Evolutionary conservation across 192 early-diverging fungal genomes (phyloP), one percentile per base, ranked within the genome.

Genomic region (Allomyces arbusculus): DNA sequence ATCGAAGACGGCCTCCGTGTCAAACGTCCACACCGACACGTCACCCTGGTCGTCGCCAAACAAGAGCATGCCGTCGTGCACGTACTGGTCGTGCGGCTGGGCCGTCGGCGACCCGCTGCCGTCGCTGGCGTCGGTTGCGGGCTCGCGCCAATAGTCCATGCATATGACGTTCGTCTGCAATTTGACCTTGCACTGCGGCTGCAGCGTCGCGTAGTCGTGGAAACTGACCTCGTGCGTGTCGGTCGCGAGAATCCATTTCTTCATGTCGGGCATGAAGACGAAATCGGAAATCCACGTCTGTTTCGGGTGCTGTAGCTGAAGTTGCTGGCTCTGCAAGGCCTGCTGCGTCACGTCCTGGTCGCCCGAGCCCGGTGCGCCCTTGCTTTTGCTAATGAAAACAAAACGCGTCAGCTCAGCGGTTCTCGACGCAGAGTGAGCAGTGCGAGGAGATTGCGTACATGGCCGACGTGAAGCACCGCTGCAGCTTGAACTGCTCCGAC

Each of bases 221-320:
- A 79, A 66, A 23, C 78, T 77, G 63, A 80, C 76, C 43, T 75
- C 71, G 61, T 82, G 80, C 58, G 80, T 72, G 65, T 82, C 80
- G 28, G 76, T 69, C 22, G 78, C 72, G 25, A 78, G 44, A 0
- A 71, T 75, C 12, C 77, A 63, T 67, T 77, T 78, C 40, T 75
- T 72, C 26, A 74, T 16, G 25, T 74, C 71, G 24, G 69, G 65
- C 69, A 79, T 68, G 63, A 67, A 72, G 1, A 72, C 24, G 8
- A 70, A 68, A 62, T 78, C 78, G 58, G 79, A 74, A 2, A 80
- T 70, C 80, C 80, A 82, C 10, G 70, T 44, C 25, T 24, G 71
- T 43, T 23, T 67, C 25, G 65, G 43, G 12, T 66, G 65, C 19
- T 24, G 26, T 19, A 20, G 50, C 50, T 40, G 33, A 3, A 40